phyloP scores from a whole-genome alignment of 1,139 yeast genomes.

The Lodderomyces orthopsilosis region DNA sequence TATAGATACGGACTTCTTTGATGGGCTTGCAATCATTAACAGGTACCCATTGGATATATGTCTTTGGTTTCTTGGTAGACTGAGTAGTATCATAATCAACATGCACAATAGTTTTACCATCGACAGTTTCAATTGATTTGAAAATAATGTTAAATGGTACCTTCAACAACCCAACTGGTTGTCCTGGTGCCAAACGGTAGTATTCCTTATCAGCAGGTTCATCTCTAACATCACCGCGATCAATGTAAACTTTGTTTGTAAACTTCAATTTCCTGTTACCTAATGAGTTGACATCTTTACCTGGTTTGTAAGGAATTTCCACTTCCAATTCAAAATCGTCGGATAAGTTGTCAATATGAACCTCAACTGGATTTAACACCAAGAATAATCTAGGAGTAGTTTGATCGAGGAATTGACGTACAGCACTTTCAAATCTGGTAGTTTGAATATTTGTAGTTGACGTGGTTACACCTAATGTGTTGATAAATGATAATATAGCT shows the following conservation, averaged over 20 bases:
- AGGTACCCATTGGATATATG: constrained; percentile 97
- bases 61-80: constrained; percentile 72
- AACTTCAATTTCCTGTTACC: constrained; percentile 80
- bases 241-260: constrained; percentile 76
- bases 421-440: constrained; percentile 83
- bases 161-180: constrained; percentile 92
- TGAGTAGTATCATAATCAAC: constrained; percentile 79
- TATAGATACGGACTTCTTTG: constrained; percentile 80
- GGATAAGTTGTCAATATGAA: constrained; percentile 76
- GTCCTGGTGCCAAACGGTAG: constrained; percentile 90
- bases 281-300: constrained; percentile 58
- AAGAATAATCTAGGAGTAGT: constrained; percentile 95
- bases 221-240: constrained; percentile 58
- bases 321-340: constrained; percentile 61
- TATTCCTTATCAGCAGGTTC: constrained; percentile 48
- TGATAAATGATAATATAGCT: constrained; percentile 87
- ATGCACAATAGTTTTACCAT: constrained; percentile 66
- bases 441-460: constrained; percentile 88
- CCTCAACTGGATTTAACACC: constrained; percentile 81
- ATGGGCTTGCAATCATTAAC: constrained; percentile 54
- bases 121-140: constrained; percentile 59
- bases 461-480: constrained; percentile 96
- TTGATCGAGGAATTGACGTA: constrained; percentile 83
- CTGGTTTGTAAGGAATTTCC: constrained; percentile 88
- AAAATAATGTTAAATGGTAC: constrained; percentile 84